Percentiles rank a stretch among this genome's conserved stretches.
Conservation (phyloP, 129 eudicot species). For the Flaveria brownii region DNA sequence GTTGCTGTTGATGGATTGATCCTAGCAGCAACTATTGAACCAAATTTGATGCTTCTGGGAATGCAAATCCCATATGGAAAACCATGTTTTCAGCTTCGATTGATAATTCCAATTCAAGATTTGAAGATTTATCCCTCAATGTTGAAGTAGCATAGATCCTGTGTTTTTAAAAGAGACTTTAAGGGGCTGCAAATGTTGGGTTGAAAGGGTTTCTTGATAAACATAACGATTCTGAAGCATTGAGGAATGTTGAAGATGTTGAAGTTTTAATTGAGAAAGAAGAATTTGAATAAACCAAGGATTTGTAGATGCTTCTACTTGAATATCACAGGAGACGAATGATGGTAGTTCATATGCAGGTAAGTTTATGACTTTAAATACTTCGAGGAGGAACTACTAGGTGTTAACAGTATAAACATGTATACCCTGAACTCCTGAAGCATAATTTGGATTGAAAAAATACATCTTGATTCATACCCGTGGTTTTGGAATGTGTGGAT, state of each 20-base stretch:
- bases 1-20: slow-evolving; percentile 88
- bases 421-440: too few relatives aligned
- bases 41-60: slow-evolving; percentile 75
- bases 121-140: slow-evolving; percentile 51
- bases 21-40: slow-evolving; percentile 79
- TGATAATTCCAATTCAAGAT: slow-evolving; percentile 48
- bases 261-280: slow-evolving; percentile 75
- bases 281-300: slow-evolving; percentile 70
- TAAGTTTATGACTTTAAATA: slow-evolving; percentile 14
- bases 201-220: slow-evolving; percentile 78
- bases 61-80: slow-evolving; percentile 74
- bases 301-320: slow-evolving; percentile 74
- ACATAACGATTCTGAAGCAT: slow-evolving; percentile 39
- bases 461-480: neutral
- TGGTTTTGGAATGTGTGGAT: slow-evolving; percentile 6
- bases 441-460: neutral
- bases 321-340: slow-evolving; percentile 53
- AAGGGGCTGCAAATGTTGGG: slow-evolving; percentile 66
- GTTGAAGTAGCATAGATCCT: slow-evolving; percentile 90
- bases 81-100: slow-evolving; percentile 64
- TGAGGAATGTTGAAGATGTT: slow-evolving; percentile 66
- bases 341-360: slow-evolving; percentile 57
- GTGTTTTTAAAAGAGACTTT: slow-evolving; percentile 67
- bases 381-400: too few relatives aligned
- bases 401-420: too few relatives aligned